Evolutionary conservation across 768 basidiomycete genomes (phyloP).

Genomic region (Serendipita vermifera): DNA sequence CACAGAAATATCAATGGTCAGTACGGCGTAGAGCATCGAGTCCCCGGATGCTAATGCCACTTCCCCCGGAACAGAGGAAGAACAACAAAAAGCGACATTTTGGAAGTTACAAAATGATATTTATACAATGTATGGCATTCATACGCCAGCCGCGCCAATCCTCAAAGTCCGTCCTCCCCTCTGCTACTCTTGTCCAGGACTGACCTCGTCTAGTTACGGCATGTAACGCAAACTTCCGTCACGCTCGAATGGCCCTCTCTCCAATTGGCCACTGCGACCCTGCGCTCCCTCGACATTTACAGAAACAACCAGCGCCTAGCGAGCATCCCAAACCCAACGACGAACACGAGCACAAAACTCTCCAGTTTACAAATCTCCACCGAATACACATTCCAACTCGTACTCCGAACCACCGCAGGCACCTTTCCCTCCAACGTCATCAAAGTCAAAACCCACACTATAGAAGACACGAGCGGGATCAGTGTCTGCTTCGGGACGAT

Average conservation of each 20-base stretch:
- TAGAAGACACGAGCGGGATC: slow-evolving; percentile 89
- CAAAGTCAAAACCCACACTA: slow-evolving; percentile 80
- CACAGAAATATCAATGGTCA: slow-evolving; percentile 54
- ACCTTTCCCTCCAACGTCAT: slow-evolving; percentile 77
- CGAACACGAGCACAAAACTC: slow-evolving; percentile 79
- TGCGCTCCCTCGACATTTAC: slow-evolving; percentile 86
- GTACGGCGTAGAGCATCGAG: too few species aligned
- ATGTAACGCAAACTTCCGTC: slow-evolving; percentile 92
- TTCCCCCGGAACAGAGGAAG: slow-evolving; percentile 59
- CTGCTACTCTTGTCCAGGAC: not conserved
- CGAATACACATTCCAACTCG: slow-evolving; percentile 88
- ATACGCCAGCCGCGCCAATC: slow-evolving; percentile 55
- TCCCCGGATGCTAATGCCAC: too few species aligned
- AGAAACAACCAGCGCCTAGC: slow-evolving; percentile 81
- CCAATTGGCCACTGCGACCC: slow-evolving; percentile 69
- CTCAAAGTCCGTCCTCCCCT: slow-evolving; percentile 42
- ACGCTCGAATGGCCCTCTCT: slow-evolving; percentile 91
- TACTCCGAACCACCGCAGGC: slow-evolving; percentile 85
- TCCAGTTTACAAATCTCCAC: slow-evolving; percentile 37
- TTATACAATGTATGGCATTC: slow-evolving; percentile 53
- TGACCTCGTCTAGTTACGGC: slow-evolving; percentile 49
- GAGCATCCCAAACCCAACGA: slow-evolving; percentile 66
- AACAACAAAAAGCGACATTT: slow-evolving; percentile 67
- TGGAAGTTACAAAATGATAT: slow-evolving; percentile 76
- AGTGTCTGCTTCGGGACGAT: slow-evolving; percentile 90